phyloP scores from a whole-genome alignment of 257 asterid genomes.

The Nicotiana tomentosiformis region DNA sequence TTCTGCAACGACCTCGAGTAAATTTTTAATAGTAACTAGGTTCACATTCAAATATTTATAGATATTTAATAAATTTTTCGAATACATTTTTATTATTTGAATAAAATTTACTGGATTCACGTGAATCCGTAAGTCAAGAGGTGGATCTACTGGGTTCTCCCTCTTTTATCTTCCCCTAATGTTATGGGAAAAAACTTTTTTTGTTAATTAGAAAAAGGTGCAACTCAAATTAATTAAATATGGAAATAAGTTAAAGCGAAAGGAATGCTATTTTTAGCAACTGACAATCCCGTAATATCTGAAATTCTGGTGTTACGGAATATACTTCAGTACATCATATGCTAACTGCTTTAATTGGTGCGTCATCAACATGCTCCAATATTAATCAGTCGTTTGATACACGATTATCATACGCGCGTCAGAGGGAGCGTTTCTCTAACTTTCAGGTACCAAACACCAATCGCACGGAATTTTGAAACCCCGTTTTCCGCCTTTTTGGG shows the following conservation, averaged over 20 bases:
- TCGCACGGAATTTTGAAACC: not conserved
- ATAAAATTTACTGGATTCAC: too few species aligned
- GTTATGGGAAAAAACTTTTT: too few species aligned
- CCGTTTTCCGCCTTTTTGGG: constrained; percentile 4
- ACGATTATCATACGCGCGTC: not conserved
- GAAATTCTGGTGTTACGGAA: not conserved
- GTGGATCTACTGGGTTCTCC: too few species aligned
- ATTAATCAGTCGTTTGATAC: not conserved
- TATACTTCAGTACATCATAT: not conserved
- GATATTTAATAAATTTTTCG: too few species aligned
- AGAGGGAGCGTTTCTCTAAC: constrained; percentile 9
- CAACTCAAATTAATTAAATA: not conserved
- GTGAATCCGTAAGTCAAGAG: too few species aligned
- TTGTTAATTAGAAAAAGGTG: not conserved
- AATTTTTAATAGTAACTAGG: too few species aligned
- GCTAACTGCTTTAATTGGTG: not conserved
- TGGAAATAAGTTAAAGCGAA: not conserved
- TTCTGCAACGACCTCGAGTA: too few species aligned
- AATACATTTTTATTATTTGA: too few species aligned
- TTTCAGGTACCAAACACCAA: constrained; percentile 19
- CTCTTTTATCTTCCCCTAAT: too few species aligned
- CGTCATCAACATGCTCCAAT: not conserved
- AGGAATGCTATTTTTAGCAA: constrained; percentile 19
- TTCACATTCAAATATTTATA: too few species aligned
- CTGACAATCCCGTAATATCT: not conserved